Base-by-base conservation (phyloP, 2,329 filamentous ascomycete genomes). In the Aureobasidium sp. region DNA sequence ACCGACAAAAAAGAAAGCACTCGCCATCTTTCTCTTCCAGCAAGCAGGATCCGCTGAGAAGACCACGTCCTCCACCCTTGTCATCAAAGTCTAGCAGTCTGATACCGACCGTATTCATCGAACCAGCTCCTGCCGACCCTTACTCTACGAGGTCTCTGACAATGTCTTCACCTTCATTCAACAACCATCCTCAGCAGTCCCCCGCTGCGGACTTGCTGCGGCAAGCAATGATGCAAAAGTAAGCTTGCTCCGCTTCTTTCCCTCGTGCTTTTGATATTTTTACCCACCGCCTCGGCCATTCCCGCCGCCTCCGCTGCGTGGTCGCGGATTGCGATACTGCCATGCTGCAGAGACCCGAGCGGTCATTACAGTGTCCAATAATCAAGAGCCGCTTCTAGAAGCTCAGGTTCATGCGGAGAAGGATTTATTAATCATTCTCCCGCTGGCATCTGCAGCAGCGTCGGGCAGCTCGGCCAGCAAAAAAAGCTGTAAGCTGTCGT, bases 181-280 rank as follows among this genome's bases (percentile, higher is more conserved):
- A 76, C 67, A 81, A 79, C 67, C 73, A 77, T 68, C 57, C 40
- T 19, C 57, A 49, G 33, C 57, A 60, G 45, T 60, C 78, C 68
- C 77, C 77, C 63, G 81, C 83, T 61, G 79, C 80, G 57, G 82
- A 85, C 68, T 73, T 84, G 72, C 74, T 84, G 69, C 78, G 82
- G 69, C 83, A 85, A 73, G 78, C 81, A 63, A 79, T 82, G 73
- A 73, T 79, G 71, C 81, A 81, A 70, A 81, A 79, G 82, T 85
- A 78, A 79, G 81, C 66, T n/a, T 67, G 58, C 65, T 60, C 58
- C 61, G 62, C 58, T 63, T 62, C 64, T 60, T 62, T 24, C 42
- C 37, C 62, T 54, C 48, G 60, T 64, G 63, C 49, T 35, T 39
- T 44, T 24, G 27, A 39, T 57, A 59, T 62, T 48, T 42, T 40